phyloP scores from a whole-genome alignment of 176 grass and related monocot genomes.

The Musa itinerans region DNA sequence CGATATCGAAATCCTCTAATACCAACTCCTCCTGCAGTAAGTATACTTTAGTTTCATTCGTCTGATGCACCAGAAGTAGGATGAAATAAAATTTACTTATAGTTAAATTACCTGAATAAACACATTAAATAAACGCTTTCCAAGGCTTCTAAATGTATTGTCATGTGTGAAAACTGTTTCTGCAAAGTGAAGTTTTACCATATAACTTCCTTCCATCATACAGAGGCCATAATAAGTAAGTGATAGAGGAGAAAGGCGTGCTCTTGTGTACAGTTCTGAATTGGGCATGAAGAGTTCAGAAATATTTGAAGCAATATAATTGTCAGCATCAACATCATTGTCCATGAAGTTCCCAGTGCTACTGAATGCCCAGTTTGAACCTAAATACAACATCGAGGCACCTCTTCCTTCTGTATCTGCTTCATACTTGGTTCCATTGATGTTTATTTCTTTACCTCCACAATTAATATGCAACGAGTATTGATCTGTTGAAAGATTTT shows the following conservation, averaged over 20 bases:
- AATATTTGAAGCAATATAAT: slow-evolving; percentile 48
- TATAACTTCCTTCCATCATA: slow-evolving; percentile 73
- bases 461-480: slow-evolving; percentile 74
- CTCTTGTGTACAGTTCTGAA: slow-evolving; percentile 59
- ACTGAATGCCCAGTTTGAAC: slow-evolving; percentile 84
- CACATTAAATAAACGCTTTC: slow-evolving; percentile 85
- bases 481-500: slow-evolving; percentile 33
- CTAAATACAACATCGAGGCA: slow-evolving; percentile 37
- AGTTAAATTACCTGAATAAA: slow-evolving; percentile 63
- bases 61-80: neutral
- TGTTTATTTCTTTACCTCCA: slow-evolving; percentile 54
- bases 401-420: slow-evolving; percentile 56
- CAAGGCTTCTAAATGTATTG: slow-evolving; percentile 69
- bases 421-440: slow-evolving; percentile 59
- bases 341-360: slow-evolving; percentile 92
- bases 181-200: slow-evolving; percentile 63
- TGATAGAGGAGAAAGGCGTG: slow-evolving; percentile 76
- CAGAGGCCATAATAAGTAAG: slow-evolving; percentile 91
- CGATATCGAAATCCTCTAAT: slow-evolving; percentile 79
- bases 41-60: neutral
- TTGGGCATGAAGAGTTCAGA: slow-evolving; percentile 43
- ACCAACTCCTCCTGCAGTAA: slow-evolving; percentile 59
- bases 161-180: slow-evolving; percentile 78
- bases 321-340: slow-evolving; percentile 55
- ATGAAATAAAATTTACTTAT: neutral